Base-by-base conservation (phyloP, 805 yeast species). In the Wickerhamiella kurtzmanii region DNA sequence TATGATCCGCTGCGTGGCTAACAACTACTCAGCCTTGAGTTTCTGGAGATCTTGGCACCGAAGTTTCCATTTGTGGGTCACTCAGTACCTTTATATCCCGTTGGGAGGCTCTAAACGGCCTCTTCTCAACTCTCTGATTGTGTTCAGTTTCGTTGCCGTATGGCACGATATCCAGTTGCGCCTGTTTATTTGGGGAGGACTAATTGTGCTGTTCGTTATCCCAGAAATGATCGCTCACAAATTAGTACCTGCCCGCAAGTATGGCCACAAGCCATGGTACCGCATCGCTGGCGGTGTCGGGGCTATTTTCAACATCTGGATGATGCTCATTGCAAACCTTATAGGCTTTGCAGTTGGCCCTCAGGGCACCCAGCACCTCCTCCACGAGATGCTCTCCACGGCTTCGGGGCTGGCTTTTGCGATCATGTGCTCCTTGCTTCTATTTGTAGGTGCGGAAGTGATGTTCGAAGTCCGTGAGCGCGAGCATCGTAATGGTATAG, bases 31-130 rank as follows among this genome's bases (percentile, higher is more conserved):
- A 32, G 92, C 96, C 0, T 64, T 85, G 51, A 86, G 92, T n/a
- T 92, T 92, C 62, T 92, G 99, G 99, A 74, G 97, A 60, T 94
- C 95, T 2, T 92, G 99, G 99, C 99, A 92, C 64, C 75, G 97
- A 59, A 81, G 94, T 43, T 92, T 71, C 67, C 88, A 89, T 65
- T 75, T 82, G 55, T 92, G 96, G 94, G 82, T 84, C 32, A 74
- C 83, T 21, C 72, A 95, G 51, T 92, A 92, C 63, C 74, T 92
- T 37, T 92, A 92, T 57, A 72, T 92, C 19, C 98, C 98, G 2
- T 66, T 92, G 50, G 97, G 97, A 9, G 96, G 96, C 0, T 72
- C 82, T 0, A 68, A 65, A 6, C 75, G 79, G 55, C 72, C 96
- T 52, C 65, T 89, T 6, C 55, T 82, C 43, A 87, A 89, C 51